Conservation (phyloP, 208 protist genomes). For the Leishmania amazonensis region DNA sequence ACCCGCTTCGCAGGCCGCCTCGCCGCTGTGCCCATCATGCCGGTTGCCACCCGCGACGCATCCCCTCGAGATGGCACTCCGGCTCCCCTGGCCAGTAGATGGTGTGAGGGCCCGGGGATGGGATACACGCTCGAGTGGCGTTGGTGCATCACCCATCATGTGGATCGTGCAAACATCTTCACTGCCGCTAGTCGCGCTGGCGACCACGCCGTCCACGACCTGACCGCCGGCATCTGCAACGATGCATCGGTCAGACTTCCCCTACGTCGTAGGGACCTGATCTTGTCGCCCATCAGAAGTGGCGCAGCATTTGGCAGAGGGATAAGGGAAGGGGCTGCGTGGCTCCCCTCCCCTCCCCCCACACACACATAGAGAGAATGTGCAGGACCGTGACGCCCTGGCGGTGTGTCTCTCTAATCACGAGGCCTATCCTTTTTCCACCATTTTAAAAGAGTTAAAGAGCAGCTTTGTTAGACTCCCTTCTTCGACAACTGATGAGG, state of each 20-base stretch:
- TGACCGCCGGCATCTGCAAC: not conserved
- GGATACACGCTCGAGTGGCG: not conserved
- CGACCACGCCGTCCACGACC: not conserved
- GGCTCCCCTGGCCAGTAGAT: not conserved
- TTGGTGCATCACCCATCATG: not conserved
- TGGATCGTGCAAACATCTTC: not conserved
- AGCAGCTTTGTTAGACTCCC: not conserved
- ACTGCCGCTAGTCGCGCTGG: not conserved
- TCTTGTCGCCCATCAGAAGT: not conserved
- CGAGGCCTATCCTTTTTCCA: not conserved
- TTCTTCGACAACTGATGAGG: slow-evolving; percentile 60
- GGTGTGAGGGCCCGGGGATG: not conserved
- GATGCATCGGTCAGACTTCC: not conserved
- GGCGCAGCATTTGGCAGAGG: not conserved
- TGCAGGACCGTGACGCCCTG: not conserved
- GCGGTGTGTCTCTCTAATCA: not conserved
- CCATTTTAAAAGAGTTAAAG: not conserved
- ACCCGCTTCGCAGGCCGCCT: too few species aligned
- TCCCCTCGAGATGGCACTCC: not conserved
- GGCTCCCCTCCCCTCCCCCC: not conserved
- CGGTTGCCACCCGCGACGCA: not conserved
- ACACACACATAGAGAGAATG: not conserved
- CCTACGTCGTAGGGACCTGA: not conserved
- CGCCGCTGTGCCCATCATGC: not conserved
- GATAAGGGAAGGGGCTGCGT: not conserved